Evolutionary conservation across 371 early-diverging fungal species (phyloP).

Genomic region (Syncephalastrum sp.): DNA sequence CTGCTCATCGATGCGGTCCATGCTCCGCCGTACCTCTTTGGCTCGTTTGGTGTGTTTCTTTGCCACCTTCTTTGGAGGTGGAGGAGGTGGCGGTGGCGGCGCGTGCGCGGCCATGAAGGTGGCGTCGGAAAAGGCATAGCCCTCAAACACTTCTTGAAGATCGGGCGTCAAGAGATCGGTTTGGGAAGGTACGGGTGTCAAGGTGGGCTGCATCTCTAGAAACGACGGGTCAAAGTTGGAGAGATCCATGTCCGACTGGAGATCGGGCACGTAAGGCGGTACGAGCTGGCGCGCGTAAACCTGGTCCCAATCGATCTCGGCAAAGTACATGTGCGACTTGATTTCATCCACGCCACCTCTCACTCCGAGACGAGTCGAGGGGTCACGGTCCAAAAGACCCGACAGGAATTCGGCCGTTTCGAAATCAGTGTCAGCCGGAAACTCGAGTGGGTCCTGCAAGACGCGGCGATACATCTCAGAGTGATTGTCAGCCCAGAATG

Average conservation of each 20-base stretch:
- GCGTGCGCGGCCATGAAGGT: slow-evolving; percentile 12
- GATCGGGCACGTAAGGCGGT: slow-evolving; percentile 57
- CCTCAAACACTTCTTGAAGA: slow-evolving; percentile 58
- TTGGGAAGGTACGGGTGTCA: slow-evolving; percentile 41
- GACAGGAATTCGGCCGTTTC: slow-evolving; percentile 61
- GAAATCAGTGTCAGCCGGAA: slow-evolving; percentile 66
- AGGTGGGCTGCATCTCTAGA: slow-evolving; percentile 55
- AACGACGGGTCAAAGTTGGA: slow-evolving; percentile 67
- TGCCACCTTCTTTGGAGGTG: no score
- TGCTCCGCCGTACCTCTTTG: slow-evolving; percentile 11
- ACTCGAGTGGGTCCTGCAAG: slow-evolving; percentile 72
- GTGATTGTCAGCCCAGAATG: slow-evolving; percentile 83
- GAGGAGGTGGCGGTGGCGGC: neutral
- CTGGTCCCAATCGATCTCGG: slow-evolving; percentile 68
- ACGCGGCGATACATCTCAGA: slow-evolving; percentile 83
- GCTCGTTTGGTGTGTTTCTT: neutral
- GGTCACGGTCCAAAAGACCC: slow-evolving; percentile 72
- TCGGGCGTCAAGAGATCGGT: slow-evolving; percentile 40
- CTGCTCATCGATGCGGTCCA: slow-evolving; percentile 17
- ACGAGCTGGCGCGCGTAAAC: slow-evolving; percentile 52
- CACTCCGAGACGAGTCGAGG: slow-evolving; percentile 64
- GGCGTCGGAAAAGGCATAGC: slow-evolving; percentile 50
- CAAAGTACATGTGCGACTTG: slow-evolving; percentile 71
- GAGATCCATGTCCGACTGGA: slow-evolving; percentile 57
- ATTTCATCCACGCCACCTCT: slow-evolving; percentile 55